Evolutionary conservation across 306 rosid genomes (phyloP).

Genomic region (Bauhinia variegata): DNA sequence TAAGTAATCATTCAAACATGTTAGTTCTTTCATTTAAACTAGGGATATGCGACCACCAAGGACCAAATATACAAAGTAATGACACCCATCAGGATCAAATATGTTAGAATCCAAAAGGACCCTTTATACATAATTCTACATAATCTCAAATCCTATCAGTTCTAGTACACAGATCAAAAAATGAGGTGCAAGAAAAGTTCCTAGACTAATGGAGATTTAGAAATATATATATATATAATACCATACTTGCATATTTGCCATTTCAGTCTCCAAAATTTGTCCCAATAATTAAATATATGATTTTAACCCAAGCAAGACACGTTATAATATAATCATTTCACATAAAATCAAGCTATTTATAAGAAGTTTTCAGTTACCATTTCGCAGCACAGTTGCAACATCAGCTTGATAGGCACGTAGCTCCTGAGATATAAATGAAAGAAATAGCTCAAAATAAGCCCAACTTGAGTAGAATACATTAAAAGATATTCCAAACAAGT

Average conservation of each 20-base stretch:
- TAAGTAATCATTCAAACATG: background rate
- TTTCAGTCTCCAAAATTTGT: too few species aligned
- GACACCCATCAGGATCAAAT: slow-evolving; percentile 14
- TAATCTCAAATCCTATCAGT: too few species aligned
- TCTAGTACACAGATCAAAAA: too few species aligned
- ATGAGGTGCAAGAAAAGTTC: too few species aligned
- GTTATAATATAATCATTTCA: slow-evolving; percentile 11
- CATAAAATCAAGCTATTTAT: slow-evolving; percentile 28
- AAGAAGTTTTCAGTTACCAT: slow-evolving; percentile 56
- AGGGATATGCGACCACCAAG: slow-evolving; percentile 7
- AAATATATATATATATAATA: too few species aligned
- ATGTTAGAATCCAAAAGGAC: slow-evolving; percentile 18
- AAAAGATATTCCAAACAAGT: slow-evolving; percentile 15
- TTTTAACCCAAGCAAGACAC: background rate
- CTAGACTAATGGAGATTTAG: too few species aligned
- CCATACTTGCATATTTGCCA: too few species aligned
- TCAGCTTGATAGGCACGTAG: slow-evolving; percentile 99
- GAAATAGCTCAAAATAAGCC: slow-evolving; percentile 29
- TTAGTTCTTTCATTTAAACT: slow-evolving; percentile 11
- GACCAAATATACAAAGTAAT: slow-evolving; percentile 23
- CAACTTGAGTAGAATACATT: slow-evolving; percentile 33
- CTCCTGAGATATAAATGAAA: slow-evolving; percentile 58
- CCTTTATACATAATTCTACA: too few species aligned
- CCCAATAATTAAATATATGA: too few species aligned
- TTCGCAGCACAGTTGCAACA: slow-evolving; percentile 86